Evolutionary conservation across 2,329 filamentous ascomycete genomes (phyloP).

Genomic region (Rutstroemia sp.): DNA sequence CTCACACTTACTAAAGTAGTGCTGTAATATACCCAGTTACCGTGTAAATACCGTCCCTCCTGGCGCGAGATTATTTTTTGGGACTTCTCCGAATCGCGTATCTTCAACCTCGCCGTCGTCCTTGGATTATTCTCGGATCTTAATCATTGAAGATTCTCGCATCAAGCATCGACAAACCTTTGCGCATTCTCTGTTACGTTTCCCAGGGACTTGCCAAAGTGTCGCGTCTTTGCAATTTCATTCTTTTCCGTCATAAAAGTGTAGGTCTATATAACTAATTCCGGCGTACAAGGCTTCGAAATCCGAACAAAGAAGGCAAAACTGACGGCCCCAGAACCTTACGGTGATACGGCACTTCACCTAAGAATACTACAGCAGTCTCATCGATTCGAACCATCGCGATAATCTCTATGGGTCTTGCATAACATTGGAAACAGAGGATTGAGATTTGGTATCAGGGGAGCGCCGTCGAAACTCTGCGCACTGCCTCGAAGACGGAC

Average conservation of each 20-base stretch:
- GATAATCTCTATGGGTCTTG: conserved; percentile 4
- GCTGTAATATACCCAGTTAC: no score
- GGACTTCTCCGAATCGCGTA: background rate
- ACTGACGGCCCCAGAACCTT: conserved; percentile 4
- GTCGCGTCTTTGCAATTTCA: conserved; percentile 25
- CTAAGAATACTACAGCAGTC: background rate
- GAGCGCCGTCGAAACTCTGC: background rate
- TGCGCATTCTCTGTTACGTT: conserved; percentile 26
- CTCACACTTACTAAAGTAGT: no score
- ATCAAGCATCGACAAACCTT: conserved; percentile 26
- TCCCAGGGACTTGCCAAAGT: conserved; percentile 28
- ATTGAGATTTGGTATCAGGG: background rate
- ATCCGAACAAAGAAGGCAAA: conserved; percentile 3
- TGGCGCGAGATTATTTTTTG: background rate
- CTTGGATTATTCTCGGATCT: background rate
- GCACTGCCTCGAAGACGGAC: background rate
- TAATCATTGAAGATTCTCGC: conserved; percentile 1
- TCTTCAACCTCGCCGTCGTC: conserved; percentile 14
- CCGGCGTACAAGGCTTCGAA: background rate
- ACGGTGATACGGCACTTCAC: background rate
- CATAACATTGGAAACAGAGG: background rate
- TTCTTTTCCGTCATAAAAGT: conserved; percentile 22
- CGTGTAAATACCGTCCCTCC: conserved; percentile 14
- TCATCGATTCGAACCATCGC: background rate
- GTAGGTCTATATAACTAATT: conserved; percentile 17